Percentiles rank a stretch among this genome's conserved stretches.
Evolutionary conservation across 2,329 filamentous ascomycete species (phyloP).

Genomic region (Aaosphaeria arxii): DNA sequence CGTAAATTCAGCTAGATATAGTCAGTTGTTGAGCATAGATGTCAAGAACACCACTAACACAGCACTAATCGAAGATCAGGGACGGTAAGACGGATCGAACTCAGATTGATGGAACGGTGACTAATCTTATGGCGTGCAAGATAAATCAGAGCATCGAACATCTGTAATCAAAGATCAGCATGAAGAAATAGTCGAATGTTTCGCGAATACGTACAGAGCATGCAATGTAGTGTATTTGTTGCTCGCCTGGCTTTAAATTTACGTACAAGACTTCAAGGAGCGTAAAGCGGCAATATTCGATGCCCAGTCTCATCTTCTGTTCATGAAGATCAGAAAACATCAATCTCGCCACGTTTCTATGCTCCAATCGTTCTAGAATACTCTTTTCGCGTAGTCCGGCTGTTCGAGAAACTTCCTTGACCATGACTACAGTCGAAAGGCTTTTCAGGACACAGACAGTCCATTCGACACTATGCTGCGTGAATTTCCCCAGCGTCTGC

Average conservation of each 20-base stretch:
- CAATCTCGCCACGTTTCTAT: background rate
- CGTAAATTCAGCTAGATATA: conserved; percentile 6
- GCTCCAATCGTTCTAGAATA: background rate
- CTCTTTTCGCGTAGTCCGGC: background rate
- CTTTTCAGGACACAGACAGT: background rate
- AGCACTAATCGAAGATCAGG: conserved; percentile 6
- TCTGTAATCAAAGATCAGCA: background rate
- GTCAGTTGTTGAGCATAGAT: too few species aligned
- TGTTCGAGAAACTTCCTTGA: background rate
- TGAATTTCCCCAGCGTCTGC: background rate
- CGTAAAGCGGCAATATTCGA: conserved; percentile 9
- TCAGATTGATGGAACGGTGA: background rate
- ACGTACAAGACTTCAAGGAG: conserved; percentile 6
- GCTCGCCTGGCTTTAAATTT: conserved; percentile 5
- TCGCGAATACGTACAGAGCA: conserved; percentile 8
- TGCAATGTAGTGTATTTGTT: conserved; percentile 7
- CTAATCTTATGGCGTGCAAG: background rate
- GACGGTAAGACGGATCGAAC: conserved; percentile 3
- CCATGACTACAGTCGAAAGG: background rate
- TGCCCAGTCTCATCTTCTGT: background rate
- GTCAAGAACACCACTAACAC: conserved; percentile 1
- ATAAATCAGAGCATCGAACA: conserved; percentile 5
- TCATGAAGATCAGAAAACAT: conserved; percentile 3
- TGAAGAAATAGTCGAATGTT: background rate
- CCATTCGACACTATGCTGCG: background rate